Percentiles rank a stretch among this genome's conserved stretches.
phyloP scores from a whole-genome alignment of 1,284 basidiomycete species.

The Grifola frondosa region DNA sequence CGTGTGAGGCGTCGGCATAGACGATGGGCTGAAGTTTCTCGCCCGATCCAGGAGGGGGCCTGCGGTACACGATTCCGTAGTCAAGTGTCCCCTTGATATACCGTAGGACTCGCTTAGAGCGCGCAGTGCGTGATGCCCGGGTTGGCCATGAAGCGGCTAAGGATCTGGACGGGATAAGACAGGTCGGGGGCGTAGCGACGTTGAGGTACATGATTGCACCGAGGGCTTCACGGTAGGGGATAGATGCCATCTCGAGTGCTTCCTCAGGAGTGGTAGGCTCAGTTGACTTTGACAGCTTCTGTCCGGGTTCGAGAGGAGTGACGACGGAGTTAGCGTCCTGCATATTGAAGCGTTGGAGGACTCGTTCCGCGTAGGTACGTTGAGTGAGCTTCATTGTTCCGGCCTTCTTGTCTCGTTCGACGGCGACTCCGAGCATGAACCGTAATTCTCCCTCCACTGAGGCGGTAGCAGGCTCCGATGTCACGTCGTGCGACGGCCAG shows the following conservation, averaged over 20 bases:
- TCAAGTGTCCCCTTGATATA: conserved; percentile 23
- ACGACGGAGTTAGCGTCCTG: too few species aligned
- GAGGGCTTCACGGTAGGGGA: too few species aligned
- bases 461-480: background rate
- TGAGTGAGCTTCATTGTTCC: too few species aligned
- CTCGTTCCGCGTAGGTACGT: too few species aligned
- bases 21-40: conserved; percentile 16
- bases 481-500: too few species aligned
- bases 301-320: too few species aligned
- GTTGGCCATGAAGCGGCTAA: conserved; percentile 11
- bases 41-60: too few species aligned
- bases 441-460: background rate
- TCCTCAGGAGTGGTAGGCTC: too few species aligned
- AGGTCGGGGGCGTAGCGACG: conserved; percentile 8
- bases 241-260: too few species aligned
- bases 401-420: conserved; percentile 14
- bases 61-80: conserved; percentile 10
- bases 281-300: too few species aligned
- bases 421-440: background rate
- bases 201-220: conserved; percentile 6
- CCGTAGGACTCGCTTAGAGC: conserved; percentile 20
- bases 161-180: conserved; percentile 4
- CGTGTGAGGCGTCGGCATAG: conserved; percentile 35
- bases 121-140: conserved; percentile 19
- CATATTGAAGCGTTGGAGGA: too few species aligned